Evolutionary conservation across 495 filamentous ascomycete species (phyloP).

Genomic region (Aspergillus kassunensis): DNA sequence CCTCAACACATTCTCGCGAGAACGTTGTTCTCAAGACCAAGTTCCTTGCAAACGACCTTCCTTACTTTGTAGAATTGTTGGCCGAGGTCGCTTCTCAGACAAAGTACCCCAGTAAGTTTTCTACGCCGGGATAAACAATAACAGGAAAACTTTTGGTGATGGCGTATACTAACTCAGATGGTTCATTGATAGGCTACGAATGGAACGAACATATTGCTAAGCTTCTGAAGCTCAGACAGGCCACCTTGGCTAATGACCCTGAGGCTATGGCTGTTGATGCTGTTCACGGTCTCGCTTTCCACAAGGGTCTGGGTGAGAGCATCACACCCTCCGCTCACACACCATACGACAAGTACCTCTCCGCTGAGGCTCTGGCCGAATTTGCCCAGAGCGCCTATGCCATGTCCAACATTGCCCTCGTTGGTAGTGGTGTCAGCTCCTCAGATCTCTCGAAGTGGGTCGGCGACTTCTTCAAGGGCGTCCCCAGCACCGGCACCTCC

Average conservation of each 20-base stretch:
- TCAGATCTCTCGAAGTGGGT: conserved; percentile 84
- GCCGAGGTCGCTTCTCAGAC: conserved; percentile 86
- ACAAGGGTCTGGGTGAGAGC: conserved; percentile 79
- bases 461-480: conserved; percentile 72
- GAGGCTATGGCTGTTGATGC: conserved; percentile 74
- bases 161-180: too few species aligned
- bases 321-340: conserved; percentile 65
- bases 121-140: not conserved
- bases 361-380: conserved; percentile 60
- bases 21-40: conserved; percentile 86
- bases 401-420: conserved; percentile 85
- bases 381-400: conserved; percentile 75
- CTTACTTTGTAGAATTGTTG: conserved; percentile 95
- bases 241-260: conserved; percentile 60
- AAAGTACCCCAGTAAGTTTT: conserved; percentile 70
- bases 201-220: conserved; percentile 79
- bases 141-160: too few species aligned
- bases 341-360: conserved; percentile 72
- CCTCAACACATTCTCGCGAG: conserved; percentile 83
- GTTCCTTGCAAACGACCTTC: conserved; percentile 90
- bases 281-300: conserved; percentile 87
- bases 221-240: conserved; percentile 67
- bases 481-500: conserved; percentile 36
- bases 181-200: conserved; percentile 69
- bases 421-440: conserved; percentile 80